Percentiles rank a stretch among this genome's conserved stretches.
Conservation (phyloP, 139 green algal genomes). For the Chlorella sp. region DNA sequence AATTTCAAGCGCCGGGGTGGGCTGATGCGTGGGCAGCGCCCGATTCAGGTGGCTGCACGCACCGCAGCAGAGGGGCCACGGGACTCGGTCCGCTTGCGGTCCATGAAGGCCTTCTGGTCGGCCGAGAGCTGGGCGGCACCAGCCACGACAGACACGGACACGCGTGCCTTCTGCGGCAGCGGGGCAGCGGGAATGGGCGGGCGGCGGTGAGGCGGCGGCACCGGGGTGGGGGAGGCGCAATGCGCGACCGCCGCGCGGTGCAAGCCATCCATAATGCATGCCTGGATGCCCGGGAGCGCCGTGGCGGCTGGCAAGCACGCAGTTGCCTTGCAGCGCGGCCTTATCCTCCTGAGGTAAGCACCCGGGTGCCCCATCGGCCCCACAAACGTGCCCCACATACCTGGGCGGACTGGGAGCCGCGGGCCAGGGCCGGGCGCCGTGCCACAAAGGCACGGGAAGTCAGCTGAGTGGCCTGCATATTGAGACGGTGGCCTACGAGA, state of each 20-base stretch:
- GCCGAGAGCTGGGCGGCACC: background rate
- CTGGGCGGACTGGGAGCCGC: background rate
- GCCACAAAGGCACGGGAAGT: too few relatives aligned
- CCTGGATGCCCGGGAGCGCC: background rate
- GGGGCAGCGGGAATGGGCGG: background rate
- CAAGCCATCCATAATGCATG: background rate
- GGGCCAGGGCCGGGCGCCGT: background rate
- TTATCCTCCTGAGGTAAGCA: background rate
- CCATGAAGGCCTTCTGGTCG: slow-evolving; percentile 7
- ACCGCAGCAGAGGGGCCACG: background rate
- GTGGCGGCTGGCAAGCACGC: background rate
- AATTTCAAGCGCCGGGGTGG: too few relatives aligned
- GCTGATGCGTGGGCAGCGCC: background rate
- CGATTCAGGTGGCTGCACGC: background rate
- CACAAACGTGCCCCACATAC: background rate
- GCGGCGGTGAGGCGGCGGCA: background rate
- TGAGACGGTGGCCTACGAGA: too few relatives aligned
- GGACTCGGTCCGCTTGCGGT: background rate
- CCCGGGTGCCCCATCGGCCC: background rate
- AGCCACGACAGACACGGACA: background rate
- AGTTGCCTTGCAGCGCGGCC: background rate
- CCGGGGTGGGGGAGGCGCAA: background rate
- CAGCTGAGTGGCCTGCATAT: too few relatives aligned
- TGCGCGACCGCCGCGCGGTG: background rate
- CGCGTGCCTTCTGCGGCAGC: slow-evolving; percentile 3